phyloP scores from a whole-genome alignment of 2,329 filamentous ascomycete species.

The Colletotrichum filicis region DNA sequence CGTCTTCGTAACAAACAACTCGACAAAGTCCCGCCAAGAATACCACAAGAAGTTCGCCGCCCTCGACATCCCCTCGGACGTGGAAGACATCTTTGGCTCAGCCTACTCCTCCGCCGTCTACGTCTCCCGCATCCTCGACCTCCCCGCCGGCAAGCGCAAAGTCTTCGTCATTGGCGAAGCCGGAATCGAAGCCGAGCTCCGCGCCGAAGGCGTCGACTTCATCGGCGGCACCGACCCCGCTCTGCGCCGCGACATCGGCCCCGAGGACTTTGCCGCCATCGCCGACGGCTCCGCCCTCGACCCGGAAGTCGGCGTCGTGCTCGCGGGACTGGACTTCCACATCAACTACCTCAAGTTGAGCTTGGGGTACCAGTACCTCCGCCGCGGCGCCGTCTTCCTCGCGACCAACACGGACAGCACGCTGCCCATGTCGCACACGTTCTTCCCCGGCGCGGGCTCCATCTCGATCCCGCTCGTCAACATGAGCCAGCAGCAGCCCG shows the following conservation, averaged over 20 bases:
- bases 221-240: slow-evolving; percentile 88
- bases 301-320: slow-evolving; percentile 87
- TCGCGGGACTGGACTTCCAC: slow-evolving; percentile 93
- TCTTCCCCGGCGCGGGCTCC: slow-evolving; percentile 93
- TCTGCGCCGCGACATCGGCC: slow-evolving; percentile 80
- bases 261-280: slow-evolving; percentile 82
- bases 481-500: slow-evolving; percentile 75
- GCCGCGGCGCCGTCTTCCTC: slow-evolving; percentile 83
- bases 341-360: slow-evolving; percentile 94
- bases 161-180: slow-evolving; percentile 94
- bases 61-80: slow-evolving; percentile 81
- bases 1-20: slow-evolving; percentile 99
- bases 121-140: slow-evolving; percentile 89
- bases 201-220: slow-evolving; percentile 80
- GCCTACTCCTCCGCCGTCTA: slow-evolving; percentile 96
- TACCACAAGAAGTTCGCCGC: slow-evolving; percentile 91
- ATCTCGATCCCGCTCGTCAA: slow-evolving; percentile 81
- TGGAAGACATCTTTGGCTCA: slow-evolving; percentile 95
- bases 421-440: slow-evolving; percentile 80
- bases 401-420: slow-evolving; percentile 95
- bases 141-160: slow-evolving; percentile 84
- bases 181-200: slow-evolving; percentile 90
- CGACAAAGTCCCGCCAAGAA: slow-evolving; percentile 91
- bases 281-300: slow-evolving; percentile 83
- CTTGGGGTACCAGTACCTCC: slow-evolving; percentile 86